A percentile compares a stretch with the other conserved stretches of the same genome.
phyloP scores from a whole-genome alignment of 345 rosid genomes.

The Pistacia vera region DNA sequence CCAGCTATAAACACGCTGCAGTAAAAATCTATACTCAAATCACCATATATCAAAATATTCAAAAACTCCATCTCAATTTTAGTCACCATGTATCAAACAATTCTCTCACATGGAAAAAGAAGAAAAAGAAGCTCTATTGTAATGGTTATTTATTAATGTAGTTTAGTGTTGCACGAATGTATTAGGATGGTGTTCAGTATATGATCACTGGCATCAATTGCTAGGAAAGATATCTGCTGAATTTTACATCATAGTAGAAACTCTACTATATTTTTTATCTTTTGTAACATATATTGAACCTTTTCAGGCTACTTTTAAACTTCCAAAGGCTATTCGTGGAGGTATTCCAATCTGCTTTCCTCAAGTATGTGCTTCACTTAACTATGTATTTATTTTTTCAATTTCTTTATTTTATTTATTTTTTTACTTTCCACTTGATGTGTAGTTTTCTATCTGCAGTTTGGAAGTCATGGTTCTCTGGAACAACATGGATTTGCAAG shows the following conservation, averaged over 20 bases:
- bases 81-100: too few species aligned
- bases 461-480: slow-evolving; percentile 65
- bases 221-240: neutral
- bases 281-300: slow-evolving; percentile 9
- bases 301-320: slow-evolving; percentile 60
- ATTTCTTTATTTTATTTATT: neutral
- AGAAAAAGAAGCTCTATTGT: neutral
- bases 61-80: too few species aligned
- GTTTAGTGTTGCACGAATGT: too few species aligned
- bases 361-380: slow-evolving; percentile 56
- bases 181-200: neutral
- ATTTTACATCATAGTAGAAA: neutral
- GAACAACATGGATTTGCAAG: slow-evolving; percentile 89
- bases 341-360: slow-evolving; percentile 94
- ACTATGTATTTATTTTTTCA: neutral
- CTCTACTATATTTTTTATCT: neutral
- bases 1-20: too few species aligned
- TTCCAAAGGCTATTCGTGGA: slow-evolving; percentile 84
- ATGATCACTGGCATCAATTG: neutral
- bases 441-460: slow-evolving; percentile 43
- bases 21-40: too few species aligned
- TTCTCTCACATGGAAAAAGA: too few species aligned
- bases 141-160: neutral
- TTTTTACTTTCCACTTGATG: slow-evolving; percentile 26
- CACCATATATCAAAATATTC: too few species aligned